phyloP scores from a whole-genome alignment of 352 stramenopile species.

The Peronospora belbahrii region DNA sequence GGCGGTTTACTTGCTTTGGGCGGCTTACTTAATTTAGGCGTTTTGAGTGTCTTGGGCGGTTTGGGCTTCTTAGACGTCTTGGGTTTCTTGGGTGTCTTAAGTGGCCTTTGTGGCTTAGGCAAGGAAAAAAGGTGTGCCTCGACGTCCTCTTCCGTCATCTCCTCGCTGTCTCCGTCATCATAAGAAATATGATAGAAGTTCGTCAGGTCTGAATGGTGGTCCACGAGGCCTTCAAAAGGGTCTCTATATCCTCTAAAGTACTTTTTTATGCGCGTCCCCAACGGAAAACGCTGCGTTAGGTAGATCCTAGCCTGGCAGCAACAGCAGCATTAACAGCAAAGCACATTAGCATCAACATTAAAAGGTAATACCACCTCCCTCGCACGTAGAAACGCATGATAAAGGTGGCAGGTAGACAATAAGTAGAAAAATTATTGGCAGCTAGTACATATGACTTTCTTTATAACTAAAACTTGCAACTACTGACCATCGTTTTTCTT shows the following conservation, averaged over 20 bases:
- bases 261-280: conserved; percentile 62
- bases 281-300: conserved; percentile 44
- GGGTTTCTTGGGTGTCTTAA: conserved; percentile 15
- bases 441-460: no score
- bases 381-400: neutral
- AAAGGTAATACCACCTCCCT: neutral
- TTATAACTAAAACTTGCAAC: no score
- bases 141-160: conserved; percentile 75
- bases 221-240: conserved; percentile 53
- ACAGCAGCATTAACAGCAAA: conserved; percentile 11
- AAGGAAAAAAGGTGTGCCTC: conserved; percentile 29
- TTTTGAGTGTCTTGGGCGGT: conserved; percentile 4
- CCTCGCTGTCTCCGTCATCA: conserved; percentile 71
- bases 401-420: conserved; percentile 1
- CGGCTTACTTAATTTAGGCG: conserved; percentile 7
- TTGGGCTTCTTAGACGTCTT: no score
- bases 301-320: conserved; percentile 35
- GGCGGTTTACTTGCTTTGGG: conserved; percentile 5
- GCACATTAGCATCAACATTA: conserved; percentile 9
- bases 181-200: conserved; percentile 74
- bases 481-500: no score
- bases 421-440: no score
- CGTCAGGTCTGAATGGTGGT: conserved; percentile 37
- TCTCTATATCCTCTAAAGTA: conserved; percentile 53
- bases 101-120: conserved; percentile 9